These are phyloP conservation scores for Plasmodium chabaudi DNA, from an alignment of 169 alveolate species.

Conservation along the genomic window DNA sequence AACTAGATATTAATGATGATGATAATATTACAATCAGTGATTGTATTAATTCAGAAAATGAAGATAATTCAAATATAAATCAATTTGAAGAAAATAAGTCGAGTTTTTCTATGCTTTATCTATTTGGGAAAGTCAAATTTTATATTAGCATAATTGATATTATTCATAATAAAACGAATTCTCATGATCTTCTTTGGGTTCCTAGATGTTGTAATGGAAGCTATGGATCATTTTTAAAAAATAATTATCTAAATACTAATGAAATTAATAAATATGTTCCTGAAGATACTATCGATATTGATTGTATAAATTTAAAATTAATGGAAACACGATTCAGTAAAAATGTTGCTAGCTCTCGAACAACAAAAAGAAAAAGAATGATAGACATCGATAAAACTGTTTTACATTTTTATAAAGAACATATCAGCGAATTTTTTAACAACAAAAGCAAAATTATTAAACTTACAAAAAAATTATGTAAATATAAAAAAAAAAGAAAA, in stretches of 20 bases:
- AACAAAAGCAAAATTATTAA: slow-evolving; percentile 70
- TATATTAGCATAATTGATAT: slow-evolving; percentile 69
- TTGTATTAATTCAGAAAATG: slow-evolving; percentile 4
- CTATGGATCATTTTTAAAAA: slow-evolving; percentile 63
- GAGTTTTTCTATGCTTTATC: slow-evolving; percentile 65
- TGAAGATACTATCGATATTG: slow-evolving; percentile 72
- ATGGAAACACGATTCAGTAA: slow-evolving; percentile 75
- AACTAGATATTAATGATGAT: slow-evolving; percentile 13
- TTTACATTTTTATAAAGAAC: slow-evolving; percentile 72
- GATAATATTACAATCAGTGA: slow-evolving; percentile 36
- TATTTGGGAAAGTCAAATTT: slow-evolving; percentile 74
- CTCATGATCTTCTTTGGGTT: slow-evolving; percentile 75
- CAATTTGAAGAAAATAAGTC: slow-evolving; percentile 67
- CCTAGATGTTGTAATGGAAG: slow-evolving; percentile 77
- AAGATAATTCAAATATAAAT: slow-evolving; percentile 1
- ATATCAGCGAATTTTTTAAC: slow-evolving; percentile 69
- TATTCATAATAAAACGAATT: slow-evolving; percentile 65
- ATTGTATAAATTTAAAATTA: slow-evolving; percentile 53
- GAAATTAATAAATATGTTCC: slow-evolving; percentile 65
- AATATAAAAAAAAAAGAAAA: slow-evolving; percentile 71
- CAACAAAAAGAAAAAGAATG: slow-evolving; percentile 77
- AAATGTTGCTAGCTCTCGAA: slow-evolving; percentile 75
- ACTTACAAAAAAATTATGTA: slow-evolving; percentile 64
- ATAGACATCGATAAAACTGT: slow-evolving; percentile 76
- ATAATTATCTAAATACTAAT: slow-evolving; percentile 38